phyloP scores from a whole-genome alignment of 371 early-diverging fungal species.

The Cokeromyces recurvatus region DNA sequence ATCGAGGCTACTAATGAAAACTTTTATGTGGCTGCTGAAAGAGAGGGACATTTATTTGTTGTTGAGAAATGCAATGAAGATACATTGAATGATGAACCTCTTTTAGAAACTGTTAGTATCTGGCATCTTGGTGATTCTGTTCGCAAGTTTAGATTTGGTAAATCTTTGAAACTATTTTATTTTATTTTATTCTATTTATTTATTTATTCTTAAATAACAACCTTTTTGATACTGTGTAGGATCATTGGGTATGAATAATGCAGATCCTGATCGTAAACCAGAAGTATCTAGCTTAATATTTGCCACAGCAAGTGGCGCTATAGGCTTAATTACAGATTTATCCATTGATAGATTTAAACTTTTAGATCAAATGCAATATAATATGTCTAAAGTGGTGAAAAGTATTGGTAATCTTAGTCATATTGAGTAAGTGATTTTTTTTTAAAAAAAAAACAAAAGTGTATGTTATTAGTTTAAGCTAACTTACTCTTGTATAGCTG shows the following conservation, averaged over 20 bases:
- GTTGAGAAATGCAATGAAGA: conserved; percentile 45
- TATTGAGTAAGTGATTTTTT: conserved; percentile 46
- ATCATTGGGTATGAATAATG: conserved; percentile 67
- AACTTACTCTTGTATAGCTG: conserved; percentile 41
- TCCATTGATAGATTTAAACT: conserved; percentile 56
- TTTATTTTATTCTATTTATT: neutral
- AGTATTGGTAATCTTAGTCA: conserved; percentile 67
- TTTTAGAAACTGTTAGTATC: conserved; percentile 62
- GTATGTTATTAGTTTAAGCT: neutral
- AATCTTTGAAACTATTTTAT: neutral
- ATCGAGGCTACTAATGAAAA: conserved; percentile 59
- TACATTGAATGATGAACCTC: conserved; percentile 42
- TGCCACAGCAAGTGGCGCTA: conserved; percentile 75
- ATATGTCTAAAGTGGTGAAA: conserved; percentile 57
- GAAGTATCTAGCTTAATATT: conserved; percentile 57
- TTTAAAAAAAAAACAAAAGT: too few relatives aligned
- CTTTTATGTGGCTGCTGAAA: conserved; percentile 60
- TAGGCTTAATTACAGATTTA: conserved; percentile 77
- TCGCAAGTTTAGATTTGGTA: conserved; percentile 74
- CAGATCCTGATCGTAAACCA: conserved; percentile 53
- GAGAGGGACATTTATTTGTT: conserved; percentile 61
- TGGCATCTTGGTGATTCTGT: conserved; percentile 87
- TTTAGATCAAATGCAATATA: conserved; percentile 68
- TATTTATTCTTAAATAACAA: neutral
- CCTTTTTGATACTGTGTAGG: too few relatives aligned